Percentiles rank a stretch among this genome's conserved stretches.
These are phyloP conservation scores for Opeltia flavorubescens DNA, from an alignment of 495 filamentous ascomycete species.

Conservation along the genomic window DNA sequence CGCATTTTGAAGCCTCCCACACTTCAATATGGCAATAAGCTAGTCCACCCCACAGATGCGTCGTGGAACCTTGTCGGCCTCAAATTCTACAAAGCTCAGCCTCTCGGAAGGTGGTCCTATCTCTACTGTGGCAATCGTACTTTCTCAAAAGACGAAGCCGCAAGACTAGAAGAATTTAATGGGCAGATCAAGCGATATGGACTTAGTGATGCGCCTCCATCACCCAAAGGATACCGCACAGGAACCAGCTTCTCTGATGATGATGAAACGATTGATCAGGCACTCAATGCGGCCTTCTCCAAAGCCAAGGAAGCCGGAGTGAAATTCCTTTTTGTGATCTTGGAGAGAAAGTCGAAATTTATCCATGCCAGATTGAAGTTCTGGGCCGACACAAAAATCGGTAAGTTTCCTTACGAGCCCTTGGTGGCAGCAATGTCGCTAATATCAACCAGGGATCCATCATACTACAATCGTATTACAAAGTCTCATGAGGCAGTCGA, in stretches of 20 bases:
- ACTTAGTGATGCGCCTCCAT: too few relatives aligned
- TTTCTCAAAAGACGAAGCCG: neutral
- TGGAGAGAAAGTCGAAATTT: conserved; percentile 32
- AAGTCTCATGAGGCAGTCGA: conserved; percentile 51
- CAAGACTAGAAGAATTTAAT: conserved; percentile 6
- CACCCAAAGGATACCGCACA: too few relatives aligned
- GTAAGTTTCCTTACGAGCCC: too few relatives aligned
- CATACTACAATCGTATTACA: conserved; percentile 54
- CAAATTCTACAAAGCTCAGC: conserved; percentile 25
- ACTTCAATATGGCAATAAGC: conserved; percentile 32
- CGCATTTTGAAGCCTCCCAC: conserved; percentile 43
- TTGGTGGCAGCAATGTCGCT: too few relatives aligned
- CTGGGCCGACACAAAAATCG: too few relatives aligned
- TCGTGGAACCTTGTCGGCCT: conserved; percentile 42
- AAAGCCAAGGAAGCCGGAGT: too few relatives aligned
- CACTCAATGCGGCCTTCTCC: too few relatives aligned
- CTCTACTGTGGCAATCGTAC: neutral
- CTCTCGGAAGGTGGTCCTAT: conserved; percentile 26
- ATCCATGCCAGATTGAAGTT: too few relatives aligned
- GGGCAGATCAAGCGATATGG: conserved; percentile 10
- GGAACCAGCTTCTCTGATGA: too few relatives aligned
- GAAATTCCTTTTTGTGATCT: too few relatives aligned
- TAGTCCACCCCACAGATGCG: conserved; percentile 19
- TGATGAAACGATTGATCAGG: too few relatives aligned
- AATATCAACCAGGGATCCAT: conserved; percentile 32